Evolutionary conservation across 2,329 filamentous ascomycete species (phyloP), one percentile per base, ranked within the genome.

Genomic region (Venturia nashicola): DNA sequence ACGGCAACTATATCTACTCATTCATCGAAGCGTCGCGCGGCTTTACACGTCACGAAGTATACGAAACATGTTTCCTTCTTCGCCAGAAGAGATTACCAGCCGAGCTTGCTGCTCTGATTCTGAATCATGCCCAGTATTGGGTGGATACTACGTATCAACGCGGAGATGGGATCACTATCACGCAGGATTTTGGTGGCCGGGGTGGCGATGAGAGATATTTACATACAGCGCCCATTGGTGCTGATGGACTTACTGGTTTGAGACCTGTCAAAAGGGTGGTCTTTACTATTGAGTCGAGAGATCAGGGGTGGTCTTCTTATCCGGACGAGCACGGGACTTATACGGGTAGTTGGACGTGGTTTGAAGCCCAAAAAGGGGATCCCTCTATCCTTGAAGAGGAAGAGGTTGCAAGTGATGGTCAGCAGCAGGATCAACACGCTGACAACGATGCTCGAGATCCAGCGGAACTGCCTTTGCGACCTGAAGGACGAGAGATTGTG

Each of bases 331-430:
- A 63, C 18, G 61, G 61, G n/a, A 63, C 48, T 8, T 46, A 59
- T 32, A 18, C 23, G n/a, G 51, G 51, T 2, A 55, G 61, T 44
- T 63, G 61, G 61, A 63, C 61, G 32, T 63, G 61, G 61, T 63
- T 63, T 43, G 61, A 63, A 32, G 61, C 16, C 32, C 18, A 32
- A 8, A 46, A 18, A n/a, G 34, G 55, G 2, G 27, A 36, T 5
- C 3, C 23, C 20, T n/a, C 23, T 23, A n/a, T 14, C 40, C 11
- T 34, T 34, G 40, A 32, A 6, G 40, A 20, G 20, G 36, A 4
- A 7, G 34, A 39, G 36, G 20, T 16, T 42, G 34, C 8, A 23
- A 34, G 44, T 4, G 9, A 27, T 3, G 18, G 27, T 2, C 18
- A 34, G 60, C 18, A 61, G 40, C 32, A 12, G 18, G 18, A 32